Conservation (phyloP, 805 yeast species). For the Saturnispora quitensis region DNA sequence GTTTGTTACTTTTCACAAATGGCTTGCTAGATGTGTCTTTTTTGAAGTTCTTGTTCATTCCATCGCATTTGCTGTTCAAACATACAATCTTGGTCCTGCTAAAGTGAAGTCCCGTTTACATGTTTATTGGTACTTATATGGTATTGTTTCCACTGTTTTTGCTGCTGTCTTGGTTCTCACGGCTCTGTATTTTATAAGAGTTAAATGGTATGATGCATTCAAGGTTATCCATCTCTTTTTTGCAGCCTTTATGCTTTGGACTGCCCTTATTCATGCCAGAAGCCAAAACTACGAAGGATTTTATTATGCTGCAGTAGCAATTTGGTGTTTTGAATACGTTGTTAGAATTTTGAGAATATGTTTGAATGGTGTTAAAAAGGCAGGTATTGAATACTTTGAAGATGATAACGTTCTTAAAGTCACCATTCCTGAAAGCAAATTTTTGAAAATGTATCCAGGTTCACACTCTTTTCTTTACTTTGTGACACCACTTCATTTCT, state of each 20-base stretch:
- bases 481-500: constrained; percentile 40
- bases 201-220: constrained; percentile 51
- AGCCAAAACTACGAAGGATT: constrained; percentile 25
- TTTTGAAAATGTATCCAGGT: constrained; percentile 49
- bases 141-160: constrained; percentile 32
- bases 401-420: constrained; percentile 42
- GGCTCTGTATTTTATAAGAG: constrained; percentile 36
- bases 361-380: constrained; percentile 31
- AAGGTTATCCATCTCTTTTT: constrained; percentile 47
- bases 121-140: constrained; percentile 23
- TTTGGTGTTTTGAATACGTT: constrained; percentile 49
- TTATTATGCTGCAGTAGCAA: constrained; percentile 32
- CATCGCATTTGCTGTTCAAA: constrained; percentile 22
- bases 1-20: constrained; percentile 50
- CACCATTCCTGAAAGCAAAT: constrained; percentile 36
- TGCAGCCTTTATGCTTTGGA: constrained; percentile 43
- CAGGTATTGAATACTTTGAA: constrained; percentile 25
- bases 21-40: constrained; percentile 39
- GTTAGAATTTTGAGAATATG: constrained; percentile 33
- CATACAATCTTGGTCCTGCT: constrained; percentile 13
- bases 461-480: constrained; percentile 53
- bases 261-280: constrained; percentile 51
- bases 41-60: constrained; percentile 39
- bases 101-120: constrained; percentile 22
- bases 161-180: constrained; percentile 1